These are phyloP conservation scores for Amanita phalloides DNA, from an alignment of 768 basidiomycete species.

Conservation along the genomic window DNA sequence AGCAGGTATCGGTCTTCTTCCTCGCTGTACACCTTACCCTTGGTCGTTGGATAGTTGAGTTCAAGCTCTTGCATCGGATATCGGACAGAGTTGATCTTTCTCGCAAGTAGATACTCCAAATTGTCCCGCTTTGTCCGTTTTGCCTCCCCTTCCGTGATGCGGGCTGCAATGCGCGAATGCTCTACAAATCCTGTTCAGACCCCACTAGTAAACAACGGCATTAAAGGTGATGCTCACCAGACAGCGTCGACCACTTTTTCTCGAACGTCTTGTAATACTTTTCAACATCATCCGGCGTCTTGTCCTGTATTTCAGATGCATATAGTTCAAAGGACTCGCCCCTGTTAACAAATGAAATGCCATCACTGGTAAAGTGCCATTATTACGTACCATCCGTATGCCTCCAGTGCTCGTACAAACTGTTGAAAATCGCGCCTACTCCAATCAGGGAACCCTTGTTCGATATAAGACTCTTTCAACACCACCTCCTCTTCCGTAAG, in stretches of 20 bases:
- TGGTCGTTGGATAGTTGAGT: slow-evolving; percentile 89
- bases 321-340: slow-evolving; percentile 56
- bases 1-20: slow-evolving; percentile 96
- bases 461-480: slow-evolving; percentile 68
- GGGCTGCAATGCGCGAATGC: slow-evolving; percentile 68
- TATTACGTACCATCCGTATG: slow-evolving; percentile 63
- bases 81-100: slow-evolving; percentile 73
- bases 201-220: neutral
- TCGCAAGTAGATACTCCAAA: slow-evolving; percentile 63
- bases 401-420: slow-evolving; percentile 57
- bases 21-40: slow-evolving; percentile 93
- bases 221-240: slow-evolving; percentile 36
- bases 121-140: slow-evolving; percentile 83
- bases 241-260: slow-evolving; percentile 79
- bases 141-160: slow-evolving; percentile 82
- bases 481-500: slow-evolving; percentile 81
- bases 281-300: slow-evolving; percentile 67
- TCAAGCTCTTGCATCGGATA: slow-evolving; percentile 98
- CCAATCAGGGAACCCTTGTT: slow-evolving; percentile 84
- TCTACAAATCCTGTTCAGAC: slow-evolving; percentile 30
- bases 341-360: slow-evolving; percentile 23
- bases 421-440: slow-evolving; percentile 89
- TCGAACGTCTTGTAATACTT: slow-evolving; percentile 78
- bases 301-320: slow-evolving; percentile 76
- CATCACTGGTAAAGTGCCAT: neutral